Base-by-base conservation (phyloP, 2,329 filamentous ascomycete species). In the Hymenoscyphus repandus region DNA sequence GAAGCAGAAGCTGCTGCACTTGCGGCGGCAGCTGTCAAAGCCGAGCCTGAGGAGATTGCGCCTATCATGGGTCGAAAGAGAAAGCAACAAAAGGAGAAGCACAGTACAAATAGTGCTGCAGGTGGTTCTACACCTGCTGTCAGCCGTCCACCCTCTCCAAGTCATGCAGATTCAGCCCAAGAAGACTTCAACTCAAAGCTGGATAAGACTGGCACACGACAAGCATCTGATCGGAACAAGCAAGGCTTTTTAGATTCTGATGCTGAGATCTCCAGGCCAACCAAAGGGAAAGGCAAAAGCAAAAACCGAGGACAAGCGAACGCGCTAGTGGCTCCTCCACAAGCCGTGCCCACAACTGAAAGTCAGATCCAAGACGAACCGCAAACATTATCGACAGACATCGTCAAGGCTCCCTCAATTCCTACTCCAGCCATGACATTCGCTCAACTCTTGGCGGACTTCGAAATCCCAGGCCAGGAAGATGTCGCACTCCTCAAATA, bases 61-160 rank as follows among this genome's bases (percentile, higher is more conserved):
- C 88, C 89, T 0, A 86, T 95, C 37, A 67, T 90, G 44, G 86
- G 86, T 32, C 80, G 88, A 47, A 90, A 90, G 74, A 92, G 90
- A 74, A 93, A 92, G 71, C 81, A 88, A 66, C 90, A 88, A 74
- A 92, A 90, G 69, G 45, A 47, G 15, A 82, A 86, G 60, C 84
- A 80, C 61, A 61, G 58, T 6, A 53, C 62, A 1, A 70, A 69
- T 60, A 64, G 53, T 42, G 56, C 57, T 33, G 51, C 55, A 34
- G 57, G 58, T 44, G 59, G 51, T 13, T 62, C 63, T 45, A 64
- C 63, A 10, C 62, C 64, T 17, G 55, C 45, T 27, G 52, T 49
- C 37, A 64, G 61, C 43, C 55, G 58, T 39, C 61, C 65, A 20
- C 44, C 54, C 37, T 59, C 66, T 22, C 60, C 62, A 39, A 47